phyloP scores from a whole-genome alignment of 2,329 filamentous ascomycete species.

The Grosmannia serpens region DNA sequence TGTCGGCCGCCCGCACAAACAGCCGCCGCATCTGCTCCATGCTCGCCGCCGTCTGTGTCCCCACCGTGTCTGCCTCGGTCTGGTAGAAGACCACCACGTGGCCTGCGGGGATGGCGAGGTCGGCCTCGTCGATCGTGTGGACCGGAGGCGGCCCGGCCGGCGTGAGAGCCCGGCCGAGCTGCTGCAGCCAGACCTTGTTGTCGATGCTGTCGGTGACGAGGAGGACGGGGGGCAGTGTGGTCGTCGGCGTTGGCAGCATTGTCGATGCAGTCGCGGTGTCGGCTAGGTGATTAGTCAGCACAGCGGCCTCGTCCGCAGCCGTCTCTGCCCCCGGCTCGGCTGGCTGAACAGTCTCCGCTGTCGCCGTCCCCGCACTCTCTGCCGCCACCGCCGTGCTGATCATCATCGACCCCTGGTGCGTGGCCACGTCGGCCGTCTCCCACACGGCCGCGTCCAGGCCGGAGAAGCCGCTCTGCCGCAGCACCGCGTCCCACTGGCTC shows the following conservation, averaged over 20 bases:
- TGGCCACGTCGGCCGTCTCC: conserved; percentile 11
- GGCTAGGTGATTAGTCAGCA: too few relatives aligned
- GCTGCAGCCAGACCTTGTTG: not conserved
- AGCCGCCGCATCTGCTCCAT: conserved; percentile 17
- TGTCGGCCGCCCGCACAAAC: conserved; percentile 10
- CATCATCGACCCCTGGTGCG: conserved; percentile 12
- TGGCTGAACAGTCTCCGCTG: not conserved
- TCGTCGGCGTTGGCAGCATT: not conserved
- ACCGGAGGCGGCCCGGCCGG: not conserved
- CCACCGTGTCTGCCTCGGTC: conserved; percentile 5
- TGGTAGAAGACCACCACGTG: conserved; percentile 9
- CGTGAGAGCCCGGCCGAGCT: not conserved
- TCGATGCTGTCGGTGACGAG: not conserved
- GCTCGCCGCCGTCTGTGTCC: conserved; percentile 13
- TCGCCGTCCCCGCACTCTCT: not conserved
- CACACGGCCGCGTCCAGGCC: conserved; percentile 11
- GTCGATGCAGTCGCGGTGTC: too few relatives aligned
- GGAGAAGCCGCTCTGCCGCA: conserved; percentile 10
- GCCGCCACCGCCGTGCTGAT: conserved; percentile 8
- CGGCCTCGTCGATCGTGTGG: conserved; percentile 2
- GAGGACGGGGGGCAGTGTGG: not conserved
- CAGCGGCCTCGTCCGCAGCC: not conserved
- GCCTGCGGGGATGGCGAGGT: not conserved
- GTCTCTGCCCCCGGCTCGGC: not conserved
- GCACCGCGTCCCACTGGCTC: conserved; percentile 10